Percentiles rank a stretch among this genome's conserved stretches.
Conservation (phyloP, 768 basidiomycete genomes). For the Crassisporium funariophilum region DNA sequence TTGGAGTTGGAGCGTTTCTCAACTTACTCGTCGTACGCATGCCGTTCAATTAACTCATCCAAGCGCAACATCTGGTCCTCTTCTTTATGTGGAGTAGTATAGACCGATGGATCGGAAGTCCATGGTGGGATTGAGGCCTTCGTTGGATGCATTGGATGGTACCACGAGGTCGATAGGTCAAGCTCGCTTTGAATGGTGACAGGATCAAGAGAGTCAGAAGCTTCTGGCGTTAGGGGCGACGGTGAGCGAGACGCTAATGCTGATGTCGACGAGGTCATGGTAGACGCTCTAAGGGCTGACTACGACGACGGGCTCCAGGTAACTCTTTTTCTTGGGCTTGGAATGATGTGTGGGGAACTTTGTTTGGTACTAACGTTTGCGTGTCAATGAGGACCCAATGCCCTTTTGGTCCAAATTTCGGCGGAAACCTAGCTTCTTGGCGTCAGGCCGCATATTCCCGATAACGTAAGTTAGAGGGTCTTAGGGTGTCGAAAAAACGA, state of each 20-base stretch:
- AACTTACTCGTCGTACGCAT: slow-evolving; percentile 76
- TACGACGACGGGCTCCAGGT: slow-evolving; percentile 18
- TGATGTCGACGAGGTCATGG: slow-evolving; percentile 62
- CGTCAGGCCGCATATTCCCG: no score
- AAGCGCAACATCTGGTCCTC: slow-evolving; percentile 62
- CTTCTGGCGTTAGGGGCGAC: slow-evolving; percentile 71
- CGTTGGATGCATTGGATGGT: slow-evolving; percentile 44
- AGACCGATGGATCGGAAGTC: slow-evolving; percentile 42
- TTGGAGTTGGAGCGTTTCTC: slow-evolving; percentile 10
- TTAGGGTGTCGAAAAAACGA: no score
- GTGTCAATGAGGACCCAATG: no score
- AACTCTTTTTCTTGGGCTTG: slow-evolving; percentile 13
- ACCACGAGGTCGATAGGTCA: slow-evolving; percentile 60
- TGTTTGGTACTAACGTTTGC: no score
- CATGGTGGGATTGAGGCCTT: slow-evolving; percentile 45
- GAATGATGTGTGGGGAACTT: no score
- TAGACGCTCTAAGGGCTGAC: slow-evolving; percentile 17
- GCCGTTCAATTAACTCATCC: slow-evolving; percentile 73
- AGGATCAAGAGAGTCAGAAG: slow-evolving; percentile 54
- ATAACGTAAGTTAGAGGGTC: no score
- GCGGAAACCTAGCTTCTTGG: no score
- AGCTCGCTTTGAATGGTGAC: slow-evolving; percentile 51
- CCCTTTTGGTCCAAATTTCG: no score
- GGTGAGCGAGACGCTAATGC: slow-evolving; percentile 66
- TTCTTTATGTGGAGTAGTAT: slow-evolving; percentile 47